These are phyloP conservation scores for Termitomyces titanicus DNA, from an alignment of 768 basidiomycete genomes.

Conservation along the genomic window DNA sequence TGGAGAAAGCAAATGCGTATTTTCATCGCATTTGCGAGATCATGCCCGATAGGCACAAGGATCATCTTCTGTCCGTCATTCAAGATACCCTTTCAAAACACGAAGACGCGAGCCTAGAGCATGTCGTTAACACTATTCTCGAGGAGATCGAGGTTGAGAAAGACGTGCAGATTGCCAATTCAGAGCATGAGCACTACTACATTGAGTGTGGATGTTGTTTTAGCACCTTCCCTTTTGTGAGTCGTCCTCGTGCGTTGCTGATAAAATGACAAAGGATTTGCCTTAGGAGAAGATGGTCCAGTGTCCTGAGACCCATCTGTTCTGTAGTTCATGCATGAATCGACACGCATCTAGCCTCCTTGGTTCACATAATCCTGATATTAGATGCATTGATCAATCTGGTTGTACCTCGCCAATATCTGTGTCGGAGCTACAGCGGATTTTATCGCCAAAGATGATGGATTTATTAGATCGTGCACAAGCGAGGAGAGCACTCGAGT, in stretches of 20 bases:
- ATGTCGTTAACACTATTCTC: slow-evolving; percentile 56
- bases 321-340: slow-evolving; percentile 72
- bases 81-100: slow-evolving; percentile 34
- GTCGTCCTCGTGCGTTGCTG: slow-evolving; percentile 21
- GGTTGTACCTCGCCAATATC: slow-evolving; percentile 69
- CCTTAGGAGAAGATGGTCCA: slow-evolving; percentile 79
- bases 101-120: slow-evolving; percentile 43
- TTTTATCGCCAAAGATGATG: slow-evolving; percentile 64
- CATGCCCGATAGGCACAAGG: slow-evolving; percentile 62
- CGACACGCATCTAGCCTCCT: slow-evolving; percentile 66
- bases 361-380: slow-evolving; percentile 54
- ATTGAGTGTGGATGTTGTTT: slow-evolving; percentile 93
- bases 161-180: slow-evolving; percentile 21
- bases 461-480: slow-evolving; percentile 69
- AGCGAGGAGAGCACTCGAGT: slow-evolving; percentile 75
- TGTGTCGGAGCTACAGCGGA: slow-evolving; percentile 61
- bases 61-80: slow-evolving; percentile 48
- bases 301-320: slow-evolving; percentile 86
- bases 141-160: slow-evolving; percentile 42
- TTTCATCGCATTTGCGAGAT: slow-evolving; percentile 60
- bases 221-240: slow-evolving; percentile 62
- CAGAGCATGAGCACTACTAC: slow-evolving; percentile 28
- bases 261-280: neutral
- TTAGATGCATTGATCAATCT: slow-evolving; percentile 79
- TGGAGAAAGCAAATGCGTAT: slow-evolving; percentile 14